A percentile compares a stretch with the other conserved stretches of the same genome.
These are phyloP conservation scores for Trichomonascus vanleenenianus DNA, from an alignment of 805 yeast genomes.

Conservation along the genomic window DNA sequence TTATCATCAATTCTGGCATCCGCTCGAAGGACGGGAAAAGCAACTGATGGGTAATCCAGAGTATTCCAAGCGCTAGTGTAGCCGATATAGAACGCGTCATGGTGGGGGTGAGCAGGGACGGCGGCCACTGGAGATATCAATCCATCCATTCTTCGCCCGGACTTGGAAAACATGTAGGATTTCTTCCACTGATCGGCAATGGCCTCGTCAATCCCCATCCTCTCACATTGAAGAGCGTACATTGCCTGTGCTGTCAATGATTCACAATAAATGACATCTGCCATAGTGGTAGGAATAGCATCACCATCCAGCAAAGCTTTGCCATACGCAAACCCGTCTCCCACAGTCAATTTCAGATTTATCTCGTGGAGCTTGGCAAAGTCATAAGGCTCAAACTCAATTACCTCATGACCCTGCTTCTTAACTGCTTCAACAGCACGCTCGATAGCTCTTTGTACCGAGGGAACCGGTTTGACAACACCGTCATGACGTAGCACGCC, in stretches of 20 bases:
- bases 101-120: constrained; percentile 4
- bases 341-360: too few relatives aligned
- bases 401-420: constrained; percentile 48
- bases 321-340: not conserved
- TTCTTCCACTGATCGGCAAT: not conserved
- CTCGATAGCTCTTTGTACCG: constrained; percentile 45
- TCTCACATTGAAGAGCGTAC: not conserved
- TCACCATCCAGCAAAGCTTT: not conserved
- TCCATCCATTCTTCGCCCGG: constrained; percentile 19
- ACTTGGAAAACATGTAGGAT: not conserved
- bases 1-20: constrained; percentile 35
- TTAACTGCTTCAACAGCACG: constrained; percentile 45
- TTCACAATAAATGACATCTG: not conserved
- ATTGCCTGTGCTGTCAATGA: not conserved
- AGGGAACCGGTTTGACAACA: constrained; percentile 46
- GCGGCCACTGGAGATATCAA: constrained; percentile 10
- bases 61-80: constrained; percentile 24
- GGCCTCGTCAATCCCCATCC: not conserved
- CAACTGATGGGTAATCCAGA: constrained; percentile 15
- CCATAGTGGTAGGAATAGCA: not conserved
- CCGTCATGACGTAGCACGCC: constrained; percentile 42
- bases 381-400: constrained; percentile 38
- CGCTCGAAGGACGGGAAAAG: constrained; percentile 20
- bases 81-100: constrained; percentile 46
- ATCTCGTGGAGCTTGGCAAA: too few relatives aligned